Evolutionary conservation across 768 basidiomycete genomes (phyloP), one percentile per base, ranked within the genome.

Genomic region (Aureoboletus auriporus): DNA sequence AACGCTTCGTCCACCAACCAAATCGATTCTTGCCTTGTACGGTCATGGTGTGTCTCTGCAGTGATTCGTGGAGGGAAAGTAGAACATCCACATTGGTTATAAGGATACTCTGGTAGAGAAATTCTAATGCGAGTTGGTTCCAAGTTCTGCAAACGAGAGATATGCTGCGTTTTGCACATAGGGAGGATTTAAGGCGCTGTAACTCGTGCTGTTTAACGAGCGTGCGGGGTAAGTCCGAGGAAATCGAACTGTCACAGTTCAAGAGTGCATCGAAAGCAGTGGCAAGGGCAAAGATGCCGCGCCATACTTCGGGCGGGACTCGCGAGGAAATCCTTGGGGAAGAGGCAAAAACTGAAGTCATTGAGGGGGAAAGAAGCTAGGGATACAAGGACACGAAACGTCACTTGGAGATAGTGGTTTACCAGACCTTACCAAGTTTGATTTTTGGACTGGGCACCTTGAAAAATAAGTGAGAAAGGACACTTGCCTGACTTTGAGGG

Each of bases 291-390:
- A 66, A 66, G 28, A 66, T 54, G 36, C 39, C 56, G 14, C 62
- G 52, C 65, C 65, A 66, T 35, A 66, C 45, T 50, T 65, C 65
- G 16, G 65, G 62, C 27, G 63, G 63, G 11, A 66, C 51, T 10
- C 14, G 44, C 8, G 44, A 41, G n/a, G 44, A n/a, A 1, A 33
- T 31, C 12, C 34, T 51, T 12, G 26, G 11, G 3, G 35, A 27
- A 42, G 44, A 33, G 17, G 38, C 26, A 16, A 29, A 39, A 38
- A 36, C 17, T 7, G 44, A 45, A 11, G 49, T 42, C 57, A 62
- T 65, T 17, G 49, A n/a, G 16, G 26, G 30, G 39, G 20, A 37
- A n/a, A 4, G 13, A 16, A 11, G 20, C 23, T 14, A 29, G 41
- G 31, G 12, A 20, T 26, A 31, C 23, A 29, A 36, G 23, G 9